Percentiles rank a stretch among this genome's conserved stretches.
Conservation (phyloP, 495 filamentous ascomycete species). For the Amphirosellinia nigrospora region DNA sequence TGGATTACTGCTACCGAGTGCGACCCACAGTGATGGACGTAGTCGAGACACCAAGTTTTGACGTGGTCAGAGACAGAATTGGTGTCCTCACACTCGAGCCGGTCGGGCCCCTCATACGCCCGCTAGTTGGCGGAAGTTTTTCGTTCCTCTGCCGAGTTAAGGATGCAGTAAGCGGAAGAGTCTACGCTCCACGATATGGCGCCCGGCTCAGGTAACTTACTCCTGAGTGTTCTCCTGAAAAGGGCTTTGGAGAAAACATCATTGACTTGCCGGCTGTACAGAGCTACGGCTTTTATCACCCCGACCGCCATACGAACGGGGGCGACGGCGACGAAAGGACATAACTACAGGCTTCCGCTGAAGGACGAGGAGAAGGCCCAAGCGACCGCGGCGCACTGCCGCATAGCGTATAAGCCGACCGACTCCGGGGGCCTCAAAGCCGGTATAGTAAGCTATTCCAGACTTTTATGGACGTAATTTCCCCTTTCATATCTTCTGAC, state of each 20-base stretch:
- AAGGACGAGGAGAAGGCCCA: neutral
- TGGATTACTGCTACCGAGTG: neutral
- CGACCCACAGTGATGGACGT: neutral
- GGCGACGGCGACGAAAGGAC: neutral
- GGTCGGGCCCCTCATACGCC: neutral
- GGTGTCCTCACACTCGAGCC: neutral
- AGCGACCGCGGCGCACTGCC: neutral
- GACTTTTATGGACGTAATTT: neutral
- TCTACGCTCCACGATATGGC: neutral
- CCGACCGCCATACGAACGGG: neutral
- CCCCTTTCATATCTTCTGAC: neutral
- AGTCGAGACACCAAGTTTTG: neutral
- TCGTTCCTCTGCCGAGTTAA: neutral
- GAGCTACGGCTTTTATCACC: slow-evolving; percentile 5
- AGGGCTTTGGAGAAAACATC: neutral
- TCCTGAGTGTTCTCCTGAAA: neutral
- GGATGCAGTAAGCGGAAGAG: neutral
- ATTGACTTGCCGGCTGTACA: neutral
- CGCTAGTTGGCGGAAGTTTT: neutral
- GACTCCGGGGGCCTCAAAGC: neutral
- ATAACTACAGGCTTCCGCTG: neutral
- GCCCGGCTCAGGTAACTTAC: neutral
- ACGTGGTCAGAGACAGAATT: neutral
- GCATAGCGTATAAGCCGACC: neutral
- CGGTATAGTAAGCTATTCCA: neutral